These are phyloP conservation scores for Ampelocalamus luodianensis DNA, from an alignment of 176 grass and related monocot species.

Conservation along the genomic window DNA sequence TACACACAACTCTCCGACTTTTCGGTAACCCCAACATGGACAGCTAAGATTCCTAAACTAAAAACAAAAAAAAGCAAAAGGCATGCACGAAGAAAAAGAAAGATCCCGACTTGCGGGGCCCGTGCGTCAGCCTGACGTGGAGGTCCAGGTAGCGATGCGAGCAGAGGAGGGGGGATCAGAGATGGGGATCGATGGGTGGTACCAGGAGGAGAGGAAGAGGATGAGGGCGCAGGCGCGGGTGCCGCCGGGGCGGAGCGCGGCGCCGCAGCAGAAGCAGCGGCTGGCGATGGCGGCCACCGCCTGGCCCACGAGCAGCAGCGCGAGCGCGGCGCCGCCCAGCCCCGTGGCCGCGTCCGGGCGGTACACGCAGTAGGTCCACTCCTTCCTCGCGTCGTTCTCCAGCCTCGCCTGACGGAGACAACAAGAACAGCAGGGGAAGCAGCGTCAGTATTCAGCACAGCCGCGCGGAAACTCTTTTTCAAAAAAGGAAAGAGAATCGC, in stretches of 20 bases:
- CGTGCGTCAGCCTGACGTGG: conserved; percentile 35
- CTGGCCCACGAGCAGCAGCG: conserved; percentile 74
- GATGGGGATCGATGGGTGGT: conserved; percentile 7
- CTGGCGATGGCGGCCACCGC: conserved; percentile 59
- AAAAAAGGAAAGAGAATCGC: not conserved
- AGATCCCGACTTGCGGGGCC: conserved; percentile 9
- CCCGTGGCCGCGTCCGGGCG: conserved; percentile 73
- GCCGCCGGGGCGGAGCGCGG: conserved; percentile 65
- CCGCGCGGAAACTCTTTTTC: not conserved
- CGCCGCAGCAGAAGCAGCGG: conserved; percentile 86
- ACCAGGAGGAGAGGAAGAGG: conserved; percentile 87
- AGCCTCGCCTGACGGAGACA: conserved; percentile 55
- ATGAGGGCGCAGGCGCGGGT: conserved; percentile 73
- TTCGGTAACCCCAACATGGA: conserved; percentile 5
- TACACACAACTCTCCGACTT: conserved; percentile 36
- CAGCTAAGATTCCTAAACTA: conserved; percentile 23
- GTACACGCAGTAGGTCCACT: conserved; percentile 86
- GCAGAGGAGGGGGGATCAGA: not conserved
- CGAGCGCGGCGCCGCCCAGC: conserved; percentile 63
- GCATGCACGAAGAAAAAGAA: not conserved
- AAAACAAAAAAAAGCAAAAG: conserved; percentile 22
- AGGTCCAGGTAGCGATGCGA: conserved; percentile 41
- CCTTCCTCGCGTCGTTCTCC: conserved; percentile 62
- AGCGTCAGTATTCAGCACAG: not conserved
- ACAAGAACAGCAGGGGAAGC: not conserved